Evolutionary conservation across 495 filamentous ascomycete species (phyloP).

Genomic region (Neurospora sp.): DNA sequence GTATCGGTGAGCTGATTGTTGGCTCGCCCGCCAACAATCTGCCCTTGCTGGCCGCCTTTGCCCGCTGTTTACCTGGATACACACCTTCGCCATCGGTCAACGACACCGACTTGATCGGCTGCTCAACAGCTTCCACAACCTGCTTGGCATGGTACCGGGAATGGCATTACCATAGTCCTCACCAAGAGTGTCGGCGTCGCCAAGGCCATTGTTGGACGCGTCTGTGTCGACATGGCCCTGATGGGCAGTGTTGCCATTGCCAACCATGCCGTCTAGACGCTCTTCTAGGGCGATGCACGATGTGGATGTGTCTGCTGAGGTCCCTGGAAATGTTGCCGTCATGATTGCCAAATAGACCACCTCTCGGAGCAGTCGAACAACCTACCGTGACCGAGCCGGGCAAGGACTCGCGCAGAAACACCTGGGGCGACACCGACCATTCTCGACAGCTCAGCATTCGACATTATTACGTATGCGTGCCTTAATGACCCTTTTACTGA

Average conservation of each 20-base stretch:
- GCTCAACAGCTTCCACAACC: background rate
- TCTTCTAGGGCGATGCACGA: background rate
- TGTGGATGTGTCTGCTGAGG: background rate
- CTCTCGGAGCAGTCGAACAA: background rate
- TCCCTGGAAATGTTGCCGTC: background rate
- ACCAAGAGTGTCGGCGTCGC: background rate
- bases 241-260: background rate
- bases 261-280: background rate
- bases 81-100: background rate
- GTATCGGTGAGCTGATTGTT: background rate
- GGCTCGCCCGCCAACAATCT: background rate
- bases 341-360: background rate
- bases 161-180: background rate
- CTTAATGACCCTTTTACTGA: background rate
- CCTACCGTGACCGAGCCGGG: background rate
- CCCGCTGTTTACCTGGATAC: background rate
- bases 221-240: background rate
- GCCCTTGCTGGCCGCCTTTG: background rate
- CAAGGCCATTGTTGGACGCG: background rate
- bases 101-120: background rate
- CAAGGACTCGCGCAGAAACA: background rate
- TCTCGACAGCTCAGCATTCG: background rate
- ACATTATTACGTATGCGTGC: background rate
- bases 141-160: background rate
- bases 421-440: background rate